Evolutionary conservation across 345 rosid genomes (phyloP), one percentile per base, ranked within the genome.

Genomic region (Citrus sp.): DNA sequence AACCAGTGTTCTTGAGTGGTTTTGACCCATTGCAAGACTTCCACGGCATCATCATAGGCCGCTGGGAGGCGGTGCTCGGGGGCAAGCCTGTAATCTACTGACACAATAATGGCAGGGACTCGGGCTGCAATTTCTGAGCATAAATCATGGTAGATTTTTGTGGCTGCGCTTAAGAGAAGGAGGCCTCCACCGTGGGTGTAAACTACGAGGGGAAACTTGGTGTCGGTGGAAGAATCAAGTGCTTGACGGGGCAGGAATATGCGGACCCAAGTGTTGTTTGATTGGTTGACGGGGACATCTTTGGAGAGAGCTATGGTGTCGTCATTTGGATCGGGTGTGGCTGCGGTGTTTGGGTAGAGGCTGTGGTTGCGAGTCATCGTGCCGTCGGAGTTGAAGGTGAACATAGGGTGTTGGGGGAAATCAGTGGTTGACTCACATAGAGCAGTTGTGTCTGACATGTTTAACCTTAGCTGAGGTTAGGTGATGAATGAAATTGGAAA

Each of bases 11-110:
- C 89, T 2, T 67, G 72, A 60, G 35, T 34, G 70, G 71, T 38
- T 80, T 38, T 72, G 70, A 91, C 82, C 86, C 84, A 87, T 4
- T 75, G 76, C 55, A 93, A 58, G 10, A 85, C 88, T 28, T 88
- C 95, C 18, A 74, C 5, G 0, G 90, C 92, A 49, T 93, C 95
- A 72, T 91, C 93, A 38, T 89, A 91, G 30, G 92, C 91, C 24
- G 88, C 87, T 9, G 94, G 97, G 13, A 89, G 88, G 2, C 93
- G 88, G 60, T 91, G 80, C 89, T 91, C 97, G 0, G 97, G 97
- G 13, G 93, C 92, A 1, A 88, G 80, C 4, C 93, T 88, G 75
- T 91, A 87, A 0, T 85, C 87, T 28, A 85, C 82, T 1, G 95
- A 87, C 0, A 81, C 86, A 6, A 93, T 81, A n/a, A 90, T 55